phyloP scores from a whole-genome alignment of 495 filamentous ascomycete genomes.

The Aspergillus cavernicola region DNA sequence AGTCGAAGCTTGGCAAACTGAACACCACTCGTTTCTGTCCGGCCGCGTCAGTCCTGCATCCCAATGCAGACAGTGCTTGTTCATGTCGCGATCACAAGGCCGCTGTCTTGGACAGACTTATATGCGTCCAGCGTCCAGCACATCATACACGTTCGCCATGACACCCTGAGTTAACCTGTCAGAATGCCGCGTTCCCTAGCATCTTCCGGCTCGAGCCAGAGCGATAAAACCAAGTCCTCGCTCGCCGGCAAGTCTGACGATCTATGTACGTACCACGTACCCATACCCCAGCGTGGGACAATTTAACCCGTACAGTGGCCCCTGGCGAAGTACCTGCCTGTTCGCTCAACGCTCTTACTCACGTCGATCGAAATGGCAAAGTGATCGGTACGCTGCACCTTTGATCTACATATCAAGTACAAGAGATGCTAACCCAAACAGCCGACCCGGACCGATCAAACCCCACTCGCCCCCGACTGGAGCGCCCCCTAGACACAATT shows the following conservation, averaged over 20 bases:
- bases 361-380: conserved; percentile 77
- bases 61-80: conserved; percentile 1
- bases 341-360: conserved; percentile 66
- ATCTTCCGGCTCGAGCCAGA: conserved; percentile 25
- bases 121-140: neutral
- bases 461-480: conserved; percentile 79
- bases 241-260: conserved; percentile 79
- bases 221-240: conserved; percentile 49
- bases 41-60: conserved; percentile 17
- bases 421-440: conserved; percentile 5
- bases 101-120: neutral
- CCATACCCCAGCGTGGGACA: neutral
- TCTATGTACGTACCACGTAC: conserved; percentile 54
- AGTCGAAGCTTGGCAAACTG: conserved; percentile 22
- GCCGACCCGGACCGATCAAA: conserved; percentile 42
- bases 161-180: neutral
- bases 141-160: neutral
- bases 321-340: conserved; percentile 31
- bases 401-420: conserved; percentile 29
- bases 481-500: conserved; percentile 91
- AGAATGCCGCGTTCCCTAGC: conserved; percentile 11
- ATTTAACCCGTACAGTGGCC: conserved; percentile 8
- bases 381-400: conserved; percentile 61
- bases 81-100: conserved; percentile 2
- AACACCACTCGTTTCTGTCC: neutral